A percentile compares a stretch with the other conserved stretches of the same genome.
These are phyloP conservation scores for Euphrasia confusa DNA, from an alignment of 257 asterid species.

Conservation along the genomic window DNA sequence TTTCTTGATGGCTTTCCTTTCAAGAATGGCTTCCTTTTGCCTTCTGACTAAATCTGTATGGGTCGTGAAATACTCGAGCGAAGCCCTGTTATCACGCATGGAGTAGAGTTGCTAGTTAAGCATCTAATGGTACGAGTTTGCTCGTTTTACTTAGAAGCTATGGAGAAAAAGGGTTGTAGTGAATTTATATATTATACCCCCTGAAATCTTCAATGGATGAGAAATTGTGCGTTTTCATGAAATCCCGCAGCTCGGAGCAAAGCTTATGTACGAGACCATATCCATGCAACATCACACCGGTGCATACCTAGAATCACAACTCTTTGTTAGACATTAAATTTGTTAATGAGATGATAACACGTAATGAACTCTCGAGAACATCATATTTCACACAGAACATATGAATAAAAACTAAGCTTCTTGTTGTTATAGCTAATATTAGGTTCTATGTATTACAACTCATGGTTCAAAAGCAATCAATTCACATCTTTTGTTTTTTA, in stretches of 20 bases:
- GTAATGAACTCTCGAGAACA: too few species aligned
- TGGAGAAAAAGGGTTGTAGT: background rate
- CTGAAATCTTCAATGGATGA: conserved; percentile 71
- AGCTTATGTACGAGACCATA: conserved; percentile 77
- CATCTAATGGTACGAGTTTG: background rate
- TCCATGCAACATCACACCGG: conserved; percentile 97
- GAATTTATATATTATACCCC: conserved; percentile 43
- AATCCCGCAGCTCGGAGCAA: conserved; percentile 78
- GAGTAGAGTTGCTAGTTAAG: background rate
- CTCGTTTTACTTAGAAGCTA: background rate
- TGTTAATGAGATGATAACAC: background rate
- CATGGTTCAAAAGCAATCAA: background rate
- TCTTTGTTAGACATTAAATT: conserved; percentile 13
- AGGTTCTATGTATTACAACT: background rate
- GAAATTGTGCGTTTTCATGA: conserved; percentile 75
- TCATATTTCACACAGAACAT: too few species aligned
- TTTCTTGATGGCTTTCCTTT: conserved; percentile 65
- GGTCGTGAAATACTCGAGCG: conserved; percentile 67
- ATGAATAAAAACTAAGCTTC: too few species aligned
- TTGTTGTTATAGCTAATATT: too few species aligned
- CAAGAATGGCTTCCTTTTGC: conserved; percentile 67
- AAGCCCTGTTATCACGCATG: conserved; percentile 37
- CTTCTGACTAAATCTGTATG: conserved; percentile 62
- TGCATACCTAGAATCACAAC: conserved; percentile 55
- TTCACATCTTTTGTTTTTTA: too few species aligned